These are phyloP conservation scores for Fusarium sp. DNA, from an alignment of 2,329 filamentous ascomycete genomes.

Conservation along the genomic window DNA sequence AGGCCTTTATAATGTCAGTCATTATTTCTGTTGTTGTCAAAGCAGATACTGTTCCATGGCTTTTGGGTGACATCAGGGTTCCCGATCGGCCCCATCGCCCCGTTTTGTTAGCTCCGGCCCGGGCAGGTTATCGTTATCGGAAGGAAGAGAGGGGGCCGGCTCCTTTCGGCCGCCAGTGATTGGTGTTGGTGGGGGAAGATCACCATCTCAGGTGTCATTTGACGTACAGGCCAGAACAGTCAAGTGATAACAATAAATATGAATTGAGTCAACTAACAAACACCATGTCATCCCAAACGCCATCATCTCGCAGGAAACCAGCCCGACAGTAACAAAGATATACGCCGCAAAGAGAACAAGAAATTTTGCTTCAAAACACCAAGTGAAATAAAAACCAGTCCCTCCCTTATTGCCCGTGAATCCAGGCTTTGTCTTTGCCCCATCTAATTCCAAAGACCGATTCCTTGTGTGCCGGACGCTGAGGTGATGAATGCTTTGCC, in stretches of 20 bases:
- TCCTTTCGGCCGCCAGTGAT: constrained; percentile 33
- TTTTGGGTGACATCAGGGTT: constrained; percentile 19
- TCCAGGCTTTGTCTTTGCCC: constrained; percentile 25
- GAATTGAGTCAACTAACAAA: constrained; percentile 42
- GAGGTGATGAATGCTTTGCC: constrained; percentile 44
- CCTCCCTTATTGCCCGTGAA: constrained; percentile 24
- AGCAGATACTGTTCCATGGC: constrained; percentile 2
- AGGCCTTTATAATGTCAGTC: not conserved
- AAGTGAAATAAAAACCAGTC: constrained; percentile 15
- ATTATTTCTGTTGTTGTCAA: not conserved
- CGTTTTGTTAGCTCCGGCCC: constrained; percentile 27
- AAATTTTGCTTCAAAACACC: constrained; percentile 20
- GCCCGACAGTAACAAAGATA: constrained; percentile 15
- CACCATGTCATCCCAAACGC: constrained; percentile 36
- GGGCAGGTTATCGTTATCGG: constrained; percentile 17
- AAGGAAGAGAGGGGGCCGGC: constrained; percentile 12
- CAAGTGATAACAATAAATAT: constrained; percentile 22
- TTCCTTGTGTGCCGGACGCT: constrained; percentile 30
- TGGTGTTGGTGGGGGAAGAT: constrained; percentile 17
- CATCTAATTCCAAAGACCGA: constrained; percentile 33
- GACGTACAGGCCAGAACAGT: constrained; percentile 13
- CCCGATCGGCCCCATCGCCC: constrained; percentile 24
- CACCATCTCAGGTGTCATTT: constrained; percentile 22
- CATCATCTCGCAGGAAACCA: constrained; percentile 25
- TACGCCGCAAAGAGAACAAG: constrained; percentile 16